Percentiles rank a stretch among this genome's conserved stretches.
These are phyloP conservation scores for Trapa incisa DNA, from an alignment of 345 rosid genomes.

Conservation along the genomic window DNA sequence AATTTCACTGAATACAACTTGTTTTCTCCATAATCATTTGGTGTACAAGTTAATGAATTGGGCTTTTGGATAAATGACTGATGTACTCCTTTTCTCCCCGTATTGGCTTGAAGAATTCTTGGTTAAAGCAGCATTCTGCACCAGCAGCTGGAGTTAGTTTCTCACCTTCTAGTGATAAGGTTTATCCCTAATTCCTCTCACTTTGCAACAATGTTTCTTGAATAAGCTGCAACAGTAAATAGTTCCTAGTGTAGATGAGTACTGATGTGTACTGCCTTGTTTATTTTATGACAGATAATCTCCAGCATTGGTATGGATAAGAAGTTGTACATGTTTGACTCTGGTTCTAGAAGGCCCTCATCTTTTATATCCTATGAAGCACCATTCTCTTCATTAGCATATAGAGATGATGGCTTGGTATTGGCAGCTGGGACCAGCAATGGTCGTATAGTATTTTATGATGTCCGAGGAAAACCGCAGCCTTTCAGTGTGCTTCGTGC, in stretches of 20 bases:
- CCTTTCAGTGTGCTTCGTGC: slow-evolving; percentile 90
- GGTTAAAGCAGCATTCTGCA: slow-evolving; percentile 96
- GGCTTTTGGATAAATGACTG: background rate
- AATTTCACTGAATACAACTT: background rate
- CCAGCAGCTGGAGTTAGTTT: slow-evolving; percentile 91
- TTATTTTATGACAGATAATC: slow-evolving; percentile 42
- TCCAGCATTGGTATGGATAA: slow-evolving; percentile 95
- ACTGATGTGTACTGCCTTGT: background rate
- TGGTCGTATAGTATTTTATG: slow-evolving; percentile 87
- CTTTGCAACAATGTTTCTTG: background rate
- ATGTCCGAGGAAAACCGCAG: slow-evolving; percentile 84
- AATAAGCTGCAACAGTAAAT: background rate
- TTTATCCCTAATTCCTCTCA: slow-evolving; percentile 15
- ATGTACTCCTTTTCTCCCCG: slow-evolving; percentile 1
- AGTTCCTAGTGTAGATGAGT: background rate
- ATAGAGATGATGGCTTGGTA: slow-evolving; percentile 82
- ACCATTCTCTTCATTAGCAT: slow-evolving; percentile 95
- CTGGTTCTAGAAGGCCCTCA: slow-evolving; percentile 70
- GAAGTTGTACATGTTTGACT: slow-evolving; percentile 79
- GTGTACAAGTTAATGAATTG: background rate
- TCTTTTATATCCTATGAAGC: slow-evolving; percentile 70
- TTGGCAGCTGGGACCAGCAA: slow-evolving; percentile 90
- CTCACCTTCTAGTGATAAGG: slow-evolving; percentile 97
- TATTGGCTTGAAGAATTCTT: slow-evolving; percentile 48
- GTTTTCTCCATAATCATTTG: background rate